Conservation (phyloP, 2,329 filamentous ascomycete species). For the Fonsecaea multimorphosa region DNA sequence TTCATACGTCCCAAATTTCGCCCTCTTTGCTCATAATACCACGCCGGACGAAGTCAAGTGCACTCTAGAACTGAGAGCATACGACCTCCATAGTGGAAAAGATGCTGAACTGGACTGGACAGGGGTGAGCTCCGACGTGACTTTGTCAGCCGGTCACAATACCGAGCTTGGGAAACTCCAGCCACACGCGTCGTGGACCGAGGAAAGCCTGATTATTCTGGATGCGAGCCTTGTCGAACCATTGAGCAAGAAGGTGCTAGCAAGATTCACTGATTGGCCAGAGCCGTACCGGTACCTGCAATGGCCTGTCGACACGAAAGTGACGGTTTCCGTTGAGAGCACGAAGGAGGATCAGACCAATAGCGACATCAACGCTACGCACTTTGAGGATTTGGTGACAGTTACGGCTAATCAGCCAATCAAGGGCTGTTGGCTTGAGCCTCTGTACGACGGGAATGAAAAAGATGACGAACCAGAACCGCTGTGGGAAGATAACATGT, state of each 20-base stretch:
- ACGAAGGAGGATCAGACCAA: slow-evolving; percentile 41
- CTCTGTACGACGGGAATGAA: slow-evolving; percentile 33
- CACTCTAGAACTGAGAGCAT: slow-evolving; percentile 4
- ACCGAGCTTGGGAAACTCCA: slow-evolving; percentile 14
- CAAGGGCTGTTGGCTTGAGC: slow-evolving; percentile 60
- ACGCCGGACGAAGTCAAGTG: not conserved
- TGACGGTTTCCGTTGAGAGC: not conserved
- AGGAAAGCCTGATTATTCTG: slow-evolving; percentile 23
- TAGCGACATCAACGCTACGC: slow-evolving; percentile 2
- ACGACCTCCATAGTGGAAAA: not conserved
- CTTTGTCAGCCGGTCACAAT: slow-evolving; percentile 14
- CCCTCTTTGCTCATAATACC: slow-evolving; percentile 16
- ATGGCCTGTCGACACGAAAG: slow-evolving; percentile 44
- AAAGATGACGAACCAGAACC: slow-evolving; percentile 55
- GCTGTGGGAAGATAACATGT: slow-evolving; percentile 54
- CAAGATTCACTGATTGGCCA: slow-evolving; percentile 64
- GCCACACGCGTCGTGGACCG: slow-evolving; percentile 11
- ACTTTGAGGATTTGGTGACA: slow-evolving; percentile 48
- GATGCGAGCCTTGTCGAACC: slow-evolving; percentile 2
- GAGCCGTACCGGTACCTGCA: slow-evolving; percentile 65
- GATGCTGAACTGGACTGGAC: not conserved
- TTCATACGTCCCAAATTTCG: slow-evolving; percentile 6
- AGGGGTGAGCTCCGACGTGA: not conserved
- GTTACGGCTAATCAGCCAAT: slow-evolving; percentile 58
- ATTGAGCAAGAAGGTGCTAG: slow-evolving; percentile 53